phyloP scores from a whole-genome alignment of 768 basidiomycete species.

The Pleurotus tuoliensis region DNA sequence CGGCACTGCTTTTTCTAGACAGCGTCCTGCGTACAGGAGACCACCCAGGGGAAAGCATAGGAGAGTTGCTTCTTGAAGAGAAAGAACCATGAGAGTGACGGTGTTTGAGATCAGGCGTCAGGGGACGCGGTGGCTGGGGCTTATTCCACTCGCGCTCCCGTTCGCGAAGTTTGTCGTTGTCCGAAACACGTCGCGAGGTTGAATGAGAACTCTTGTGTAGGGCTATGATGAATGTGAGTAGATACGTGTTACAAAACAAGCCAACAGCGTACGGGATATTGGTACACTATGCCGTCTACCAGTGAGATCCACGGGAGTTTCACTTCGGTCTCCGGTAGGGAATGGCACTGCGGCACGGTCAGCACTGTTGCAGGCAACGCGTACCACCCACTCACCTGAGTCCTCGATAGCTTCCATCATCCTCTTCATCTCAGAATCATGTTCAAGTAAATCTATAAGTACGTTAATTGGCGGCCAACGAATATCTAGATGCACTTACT shows the following conservation, averaged over 20 bases:
- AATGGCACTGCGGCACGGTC: neutral
- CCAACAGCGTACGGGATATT: neutral
- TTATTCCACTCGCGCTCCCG: constrained; percentile 49
- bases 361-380: neutral
- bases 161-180: constrained; percentile 27
- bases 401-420: constrained; percentile 46
- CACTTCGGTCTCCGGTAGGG: neutral
- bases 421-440: constrained; percentile 60
- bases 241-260: neutral
- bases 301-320: neutral
- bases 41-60: constrained; percentile 11
- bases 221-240: neutral
- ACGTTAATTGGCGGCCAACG: constrained; percentile 17
- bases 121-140: constrained; percentile 14
- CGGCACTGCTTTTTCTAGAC: constrained; percentile 28
- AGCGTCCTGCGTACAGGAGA: neutral
- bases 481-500: constrained; percentile 14
- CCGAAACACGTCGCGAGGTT: constrained; percentile 12
- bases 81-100: constrained; percentile 15
- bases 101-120: constrained; percentile 19
- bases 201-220: neutral
- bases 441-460: constrained; percentile 14
- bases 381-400: constrained; percentile 28
- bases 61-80: constrained; percentile 19
- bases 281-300: neutral